Percentiles rank a stretch among this genome's conserved stretches.
Evolutionary conservation across 1,139 yeast species (phyloP).

Genomic region (Komagataea norvegica): DNA sequence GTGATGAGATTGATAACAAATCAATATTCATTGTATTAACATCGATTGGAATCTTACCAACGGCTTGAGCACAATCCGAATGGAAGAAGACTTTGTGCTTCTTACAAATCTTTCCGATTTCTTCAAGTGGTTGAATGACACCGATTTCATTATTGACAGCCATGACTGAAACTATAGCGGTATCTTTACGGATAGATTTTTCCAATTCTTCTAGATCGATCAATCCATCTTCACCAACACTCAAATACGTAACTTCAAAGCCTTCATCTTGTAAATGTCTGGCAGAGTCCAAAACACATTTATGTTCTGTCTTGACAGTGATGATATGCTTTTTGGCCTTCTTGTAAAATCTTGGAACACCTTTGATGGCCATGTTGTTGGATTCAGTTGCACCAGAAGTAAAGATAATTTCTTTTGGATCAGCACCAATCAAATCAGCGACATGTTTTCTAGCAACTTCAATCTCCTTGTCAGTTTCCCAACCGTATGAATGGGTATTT

Average conservation of each 20-base stretch:
- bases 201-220: slow-evolving; percentile 73
- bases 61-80: slow-evolving; percentile 98
- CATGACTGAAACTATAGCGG: slow-evolving; percentile 91
- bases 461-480: slow-evolving; percentile 96
- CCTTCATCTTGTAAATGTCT: slow-evolving; percentile 96
- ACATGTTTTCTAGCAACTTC: slow-evolving; percentile 80
- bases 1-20: slow-evolving; percentile 88
- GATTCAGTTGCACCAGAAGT: slow-evolving; percentile 98
- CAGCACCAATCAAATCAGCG: slow-evolving; percentile 84
- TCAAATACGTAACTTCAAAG: slow-evolving; percentile 89
- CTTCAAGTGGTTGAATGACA: slow-evolving; percentile 92
- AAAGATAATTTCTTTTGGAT: slow-evolving; percentile 93
- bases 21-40: slow-evolving; percentile 94
- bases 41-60: slow-evolving; percentile 88
- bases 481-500: slow-evolving; percentile 95
- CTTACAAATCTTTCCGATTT: slow-evolving; percentile 86
- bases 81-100: slow-evolving; percentile 90
- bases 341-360: slow-evolving; percentile 89
- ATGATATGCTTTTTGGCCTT: slow-evolving; percentile 90
- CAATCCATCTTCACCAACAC: slow-evolving; percentile 78
- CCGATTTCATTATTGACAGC: slow-evolving; percentile 98
- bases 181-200: slow-evolving; percentile 83
- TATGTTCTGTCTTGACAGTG: slow-evolving; percentile 96
- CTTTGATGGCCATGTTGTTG: slow-evolving; percentile 90
- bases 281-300: slow-evolving; percentile 94